Evolutionary conservation across 2,329 filamentous ascomycete species (phyloP), one percentile per base, ranked within the genome.

Genomic region (Hypoxylon sp.): DNA sequence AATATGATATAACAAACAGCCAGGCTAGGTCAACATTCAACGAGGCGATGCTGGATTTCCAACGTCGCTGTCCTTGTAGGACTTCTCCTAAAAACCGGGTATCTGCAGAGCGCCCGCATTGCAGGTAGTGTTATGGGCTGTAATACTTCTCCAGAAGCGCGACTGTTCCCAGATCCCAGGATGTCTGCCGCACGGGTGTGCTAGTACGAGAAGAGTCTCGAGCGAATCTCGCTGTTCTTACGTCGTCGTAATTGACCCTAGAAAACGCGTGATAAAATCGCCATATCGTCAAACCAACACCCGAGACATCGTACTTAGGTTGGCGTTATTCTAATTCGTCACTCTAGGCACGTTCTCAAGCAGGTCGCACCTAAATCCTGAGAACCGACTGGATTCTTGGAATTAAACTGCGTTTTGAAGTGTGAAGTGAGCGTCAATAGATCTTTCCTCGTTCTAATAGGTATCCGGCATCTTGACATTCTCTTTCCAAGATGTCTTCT

Each of bases 261-360:
- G 6, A 29, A 35, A 24, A 22, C 26, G 46, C 31, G 48, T 44
- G 50, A 47, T 37, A 59, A 14, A 11, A 26, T 46, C 58, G 44
- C n/a, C 24, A 35, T 50, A 51, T 37, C 17, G 26, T 53, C 22
- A 35, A 29, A 26, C 10, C 31, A 42, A 39, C 19, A 54, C 14
- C 59, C 46, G 22, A 51, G 24, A 55, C 33, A 51, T 46, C 39
- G n/a, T 48, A 52, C 63, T n/a, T 26, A 61, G 26, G 19, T 46
- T 17, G 13, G 33, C 17, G 14, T 9, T 22, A 37, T 53, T 55
- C 50, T 29, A 50, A 37, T 31, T 44, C 31, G 24, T 9, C 10
- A 11, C 26, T 13, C 46, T 44, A 44, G 31, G 47, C 24, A 24
- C 6, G 33, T 24, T 22, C 13, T 54, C 31, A 58, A 46, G 33